Evolutionary conservation across 176 grass and related monocot species (phyloP), one percentile per base, ranked within the genome.

Genomic region (Carex scoparia): DNA sequence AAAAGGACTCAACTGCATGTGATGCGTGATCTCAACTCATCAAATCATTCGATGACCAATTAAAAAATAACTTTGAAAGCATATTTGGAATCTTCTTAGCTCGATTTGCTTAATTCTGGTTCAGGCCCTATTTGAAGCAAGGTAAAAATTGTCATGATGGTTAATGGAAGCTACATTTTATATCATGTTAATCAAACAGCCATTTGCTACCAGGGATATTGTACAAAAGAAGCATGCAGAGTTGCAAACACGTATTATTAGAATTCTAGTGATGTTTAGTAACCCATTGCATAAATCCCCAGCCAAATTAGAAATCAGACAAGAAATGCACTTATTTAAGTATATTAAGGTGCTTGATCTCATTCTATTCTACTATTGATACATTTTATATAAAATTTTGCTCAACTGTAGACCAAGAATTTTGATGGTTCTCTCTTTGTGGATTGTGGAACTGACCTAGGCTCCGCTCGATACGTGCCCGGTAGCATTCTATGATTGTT

Each of bases 361-460:
- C 2, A 44, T 71, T 38, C n/a, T 46, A 19, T 46, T 44, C 8
- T 70, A 42, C 10, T 19, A 73, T 73, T 73, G 16, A 73, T 73
- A 48, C 1, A 48, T 73, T 18, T 73, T 27, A 27, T 27, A 15
- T 28, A 68, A 16, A 68, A 37, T 35, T 68, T 37, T 68, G 10
- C 4, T 55, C 44, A 55, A 77, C 56, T 90, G 80, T 86, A 98
- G 96, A 89, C 87, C 38, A 98, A 94, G 61, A 87, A 94, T 86
- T 84, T 98, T 0, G 89, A 94, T 81, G 91, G 91, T 69, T 92
- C 91, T 58, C 53, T 98, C 84, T 98, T 98, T 90, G 86, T 98
- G 88, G 96, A 98, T 55, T 94, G 89, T 46, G 96, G 96, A 61
- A 95, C 88, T 51, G 96, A 98, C 84, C 91, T 98, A 81, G 91